phyloP scores from a whole-genome alignment of 148 eudicot species.

The Fallopia convolvulus region DNA sequence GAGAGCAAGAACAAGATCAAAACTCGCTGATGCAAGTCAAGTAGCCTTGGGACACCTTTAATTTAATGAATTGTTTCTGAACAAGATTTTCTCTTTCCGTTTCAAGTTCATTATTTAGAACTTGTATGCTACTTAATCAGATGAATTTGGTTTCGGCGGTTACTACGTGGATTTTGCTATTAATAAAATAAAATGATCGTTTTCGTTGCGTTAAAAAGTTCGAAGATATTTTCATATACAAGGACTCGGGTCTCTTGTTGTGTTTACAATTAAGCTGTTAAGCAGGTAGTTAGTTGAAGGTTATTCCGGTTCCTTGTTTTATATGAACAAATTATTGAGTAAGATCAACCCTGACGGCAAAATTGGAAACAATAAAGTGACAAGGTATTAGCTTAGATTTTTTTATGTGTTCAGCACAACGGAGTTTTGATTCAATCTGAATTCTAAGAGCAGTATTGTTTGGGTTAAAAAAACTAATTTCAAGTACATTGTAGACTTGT shows the following conservation, averaged over 20 bases:
- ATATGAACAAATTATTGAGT: neutral
- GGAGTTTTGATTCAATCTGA: too few species aligned
- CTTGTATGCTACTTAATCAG: neutral
- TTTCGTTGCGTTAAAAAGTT: neutral
- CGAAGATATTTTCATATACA: neutral
- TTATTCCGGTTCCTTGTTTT: neutral
- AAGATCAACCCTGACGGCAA: neutral
- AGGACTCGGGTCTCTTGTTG: neutral
- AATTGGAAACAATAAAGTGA: neutral
- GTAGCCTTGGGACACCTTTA: neutral
- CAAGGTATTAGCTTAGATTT: too few species aligned
- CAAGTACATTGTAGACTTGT: too few species aligned
- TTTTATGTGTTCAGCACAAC: too few species aligned
- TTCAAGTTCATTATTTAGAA: neutral
- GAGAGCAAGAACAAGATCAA: slow-evolving; percentile 52
- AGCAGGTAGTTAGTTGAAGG: neutral
- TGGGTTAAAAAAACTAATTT: too few species aligned
- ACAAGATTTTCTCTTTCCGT: neutral
- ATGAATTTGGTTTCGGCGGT: neutral
- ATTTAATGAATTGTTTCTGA: neutral
- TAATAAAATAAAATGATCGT: neutral
- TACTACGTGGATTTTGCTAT: neutral
- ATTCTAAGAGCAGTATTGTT: too few species aligned
- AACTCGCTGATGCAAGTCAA: slow-evolving; percentile 21
- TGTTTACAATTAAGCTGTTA: neutral